Percentiles rank a stretch among this genome's conserved stretches.
These are phyloP conservation scores for Lachancea quebecensis DNA, from an alignment of 805 yeast genomes.

Conservation along the genomic window DNA sequence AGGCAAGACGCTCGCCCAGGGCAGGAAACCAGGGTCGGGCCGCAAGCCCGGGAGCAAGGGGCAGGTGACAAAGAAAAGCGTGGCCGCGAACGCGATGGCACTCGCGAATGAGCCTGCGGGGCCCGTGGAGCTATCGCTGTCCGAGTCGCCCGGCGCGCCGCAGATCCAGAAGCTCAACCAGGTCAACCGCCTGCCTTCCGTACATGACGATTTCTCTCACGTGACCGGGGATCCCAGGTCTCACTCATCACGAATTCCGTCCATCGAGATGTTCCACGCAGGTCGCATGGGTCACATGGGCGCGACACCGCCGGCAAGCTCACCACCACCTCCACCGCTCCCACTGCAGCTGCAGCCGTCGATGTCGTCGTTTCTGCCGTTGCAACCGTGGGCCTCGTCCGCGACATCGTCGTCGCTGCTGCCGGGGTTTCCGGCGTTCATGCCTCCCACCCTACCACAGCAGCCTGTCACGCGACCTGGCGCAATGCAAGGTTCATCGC, in stretches of 20 bases:
- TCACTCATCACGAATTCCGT: not conserved
- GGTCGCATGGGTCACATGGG: not conserved
- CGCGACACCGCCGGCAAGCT: not conserved
- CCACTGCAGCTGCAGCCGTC: not conserved
- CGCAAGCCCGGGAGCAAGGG: slow-evolving; percentile 18
- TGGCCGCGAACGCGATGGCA: not conserved
- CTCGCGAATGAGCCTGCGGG: not conserved
- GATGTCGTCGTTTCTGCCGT: slow-evolving; percentile 1
- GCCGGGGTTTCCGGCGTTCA: slow-evolving; percentile 5
- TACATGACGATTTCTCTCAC: not conserved
- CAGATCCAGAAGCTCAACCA: slow-evolving; percentile 6
- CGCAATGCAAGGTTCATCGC: not conserved
- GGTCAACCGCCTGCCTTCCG: slow-evolving; percentile 3
- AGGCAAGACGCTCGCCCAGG: slow-evolving; percentile 29
- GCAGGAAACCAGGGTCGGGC: slow-evolving; percentile 32
- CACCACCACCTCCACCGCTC: not conserved
- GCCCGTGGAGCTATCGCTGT: not conserved
- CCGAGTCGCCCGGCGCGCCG: not conserved
- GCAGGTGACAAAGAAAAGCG: slow-evolving; percentile 3
- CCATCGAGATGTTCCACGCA: slow-evolving; percentile 1
- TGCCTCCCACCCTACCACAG: slow-evolving; percentile 4
- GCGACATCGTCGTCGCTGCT: not conserved
- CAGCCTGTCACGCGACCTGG: slow-evolving; percentile 4
- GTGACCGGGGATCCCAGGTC: not conserved
- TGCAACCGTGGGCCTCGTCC: slow-evolving; percentile 4